Percentiles rank a stretch among this genome's conserved stretches.
phyloP scores from a whole-genome alignment of 148 eudicot genomes.

The Bassia scoparia region DNA sequence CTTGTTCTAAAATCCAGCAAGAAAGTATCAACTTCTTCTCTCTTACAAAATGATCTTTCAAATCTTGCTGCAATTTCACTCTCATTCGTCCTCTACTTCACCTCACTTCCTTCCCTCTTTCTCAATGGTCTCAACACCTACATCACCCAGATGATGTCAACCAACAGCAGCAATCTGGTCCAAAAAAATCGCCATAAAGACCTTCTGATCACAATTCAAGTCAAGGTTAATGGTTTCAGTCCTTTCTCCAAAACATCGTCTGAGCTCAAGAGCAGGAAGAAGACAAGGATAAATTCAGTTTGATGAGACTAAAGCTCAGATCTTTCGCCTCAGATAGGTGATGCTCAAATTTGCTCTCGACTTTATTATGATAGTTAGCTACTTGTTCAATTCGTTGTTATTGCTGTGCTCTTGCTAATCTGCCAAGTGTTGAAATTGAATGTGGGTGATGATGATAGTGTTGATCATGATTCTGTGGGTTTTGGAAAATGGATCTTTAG shows the following conservation, averaged over 20 bases:
- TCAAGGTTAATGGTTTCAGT: conserved; percentile 37
- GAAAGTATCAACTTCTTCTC: conserved; percentile 27
- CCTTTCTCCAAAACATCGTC: conserved; percentile 41
- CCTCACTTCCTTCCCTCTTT: conserved; percentile 52
- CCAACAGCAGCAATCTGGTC: conserved; percentile 41
- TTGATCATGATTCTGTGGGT: conserved; percentile 40
- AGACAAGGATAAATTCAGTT: conserved; percentile 64
- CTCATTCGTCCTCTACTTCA: conserved; percentile 47
- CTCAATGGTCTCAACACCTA: conserved; percentile 81
- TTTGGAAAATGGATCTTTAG: conserved; percentile 51
- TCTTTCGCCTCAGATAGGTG: conserved; percentile 78
- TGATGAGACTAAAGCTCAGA: conserved; percentile 95
- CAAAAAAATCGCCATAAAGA: conserved; percentile 65
- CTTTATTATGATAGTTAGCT: conserved; percentile 51
- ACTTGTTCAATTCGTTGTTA: conserved; percentile 44
- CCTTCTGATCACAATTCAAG: conserved; percentile 43
- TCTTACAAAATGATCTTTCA: conserved; percentile 57
- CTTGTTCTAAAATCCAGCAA: neutral
- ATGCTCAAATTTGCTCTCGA: conserved; percentile 65
- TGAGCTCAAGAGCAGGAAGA: conserved; percentile 66
- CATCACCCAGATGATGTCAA: conserved; percentile 94
- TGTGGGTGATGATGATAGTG: conserved; percentile 14
- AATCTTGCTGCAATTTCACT: conserved; percentile 47
- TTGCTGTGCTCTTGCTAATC: conserved; percentile 40
- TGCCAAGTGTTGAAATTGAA: conserved; percentile 28